Base-by-base conservation (phyloP, 179 eudicot species). In the Nepenthes alata region DNA sequence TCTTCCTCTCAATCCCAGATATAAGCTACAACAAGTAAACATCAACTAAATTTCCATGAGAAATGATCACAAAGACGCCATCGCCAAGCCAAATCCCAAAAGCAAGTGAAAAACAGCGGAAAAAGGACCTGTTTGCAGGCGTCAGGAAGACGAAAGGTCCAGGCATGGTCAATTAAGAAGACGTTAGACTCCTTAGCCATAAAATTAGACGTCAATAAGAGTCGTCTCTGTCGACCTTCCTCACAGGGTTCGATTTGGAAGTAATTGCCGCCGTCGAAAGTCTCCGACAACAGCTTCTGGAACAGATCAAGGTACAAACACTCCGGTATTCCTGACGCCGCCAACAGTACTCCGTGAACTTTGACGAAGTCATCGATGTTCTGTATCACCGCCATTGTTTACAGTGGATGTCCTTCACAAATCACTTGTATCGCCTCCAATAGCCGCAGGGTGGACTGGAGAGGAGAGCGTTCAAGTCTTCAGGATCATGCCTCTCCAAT, bases 81-180 rank as follows among this genome's bases (percentile, higher is more conserved):
- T 41, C 45, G 5, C 2, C 45, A 4, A 4, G 5, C 8, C 45
- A 41, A 41, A 4, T 41, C 0, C 45, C 45, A 41, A 41, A 41
- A 0, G 8, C 45, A 7, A 41, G 8, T 41, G 8, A 41, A 7
- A 41, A 7, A 41, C 45, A 41, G 8, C 0, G 8, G 8, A 41
- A 41, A 41, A 41, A 83, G 57, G 37, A 89, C 98, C 86, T 86
- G 96, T 67, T 86, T 83, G 34, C 81, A 88, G 37, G 95, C 98
- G 76, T 86, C 96, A 57, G 84, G 38, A 47, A 93, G 86, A 47
- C 97, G 83, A 68, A 93, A 93, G 55, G 93, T 89, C 96, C 96
- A 93, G 51, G 98, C 98, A 59, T 93, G 98, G 71, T 93, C 98
- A 54, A 87, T 71, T 37, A 93, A 83, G 57, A 93, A 93, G 49